Conservation (phyloP, 1,139 yeast species). For the Yamadazyma spencermartinsiae region DNA sequence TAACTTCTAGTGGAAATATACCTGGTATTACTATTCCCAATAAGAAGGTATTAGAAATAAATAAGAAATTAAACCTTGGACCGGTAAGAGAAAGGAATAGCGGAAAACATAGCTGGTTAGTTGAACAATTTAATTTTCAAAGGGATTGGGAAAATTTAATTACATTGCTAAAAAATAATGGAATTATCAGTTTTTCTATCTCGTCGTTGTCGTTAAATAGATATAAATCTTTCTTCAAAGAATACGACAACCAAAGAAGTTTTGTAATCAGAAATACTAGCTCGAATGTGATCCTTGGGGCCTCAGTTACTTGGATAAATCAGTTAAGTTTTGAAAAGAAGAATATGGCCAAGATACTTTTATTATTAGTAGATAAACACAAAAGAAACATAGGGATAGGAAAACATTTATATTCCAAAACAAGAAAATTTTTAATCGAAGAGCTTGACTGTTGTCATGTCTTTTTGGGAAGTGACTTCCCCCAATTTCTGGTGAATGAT, state of each 20-base stretch:
- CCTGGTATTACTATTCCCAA: neutral
- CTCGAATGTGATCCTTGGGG: neutral
- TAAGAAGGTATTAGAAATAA: neutral
- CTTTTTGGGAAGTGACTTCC: neutral
- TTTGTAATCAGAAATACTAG: neutral
- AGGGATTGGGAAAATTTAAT: neutral
- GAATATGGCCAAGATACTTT: neutral
- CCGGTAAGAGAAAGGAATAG: neutral
- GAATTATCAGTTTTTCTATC: neutral
- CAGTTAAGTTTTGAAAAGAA: neutral
- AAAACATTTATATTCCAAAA: constrained; percentile 1
- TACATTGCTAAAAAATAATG: neutral
- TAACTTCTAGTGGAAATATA: neutral
- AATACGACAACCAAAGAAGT: neutral
- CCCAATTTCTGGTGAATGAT: constrained; percentile 1
- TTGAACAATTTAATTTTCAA: neutral
- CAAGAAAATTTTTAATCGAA: neutral
- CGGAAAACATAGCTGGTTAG: constrained; percentile 1
- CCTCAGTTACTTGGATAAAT: neutral
- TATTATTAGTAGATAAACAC: neutral
- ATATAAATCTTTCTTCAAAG: neutral
- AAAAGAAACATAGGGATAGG: constrained; percentile 1
- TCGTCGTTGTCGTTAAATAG: neutral
- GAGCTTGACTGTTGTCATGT: neutral
- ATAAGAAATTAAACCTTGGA: neutral